Evolutionary conservation across 2,329 filamentous ascomycete genomes (phyloP), one percentile per base, ranked within the genome.

Genomic region (Alternaria atra): DNA sequence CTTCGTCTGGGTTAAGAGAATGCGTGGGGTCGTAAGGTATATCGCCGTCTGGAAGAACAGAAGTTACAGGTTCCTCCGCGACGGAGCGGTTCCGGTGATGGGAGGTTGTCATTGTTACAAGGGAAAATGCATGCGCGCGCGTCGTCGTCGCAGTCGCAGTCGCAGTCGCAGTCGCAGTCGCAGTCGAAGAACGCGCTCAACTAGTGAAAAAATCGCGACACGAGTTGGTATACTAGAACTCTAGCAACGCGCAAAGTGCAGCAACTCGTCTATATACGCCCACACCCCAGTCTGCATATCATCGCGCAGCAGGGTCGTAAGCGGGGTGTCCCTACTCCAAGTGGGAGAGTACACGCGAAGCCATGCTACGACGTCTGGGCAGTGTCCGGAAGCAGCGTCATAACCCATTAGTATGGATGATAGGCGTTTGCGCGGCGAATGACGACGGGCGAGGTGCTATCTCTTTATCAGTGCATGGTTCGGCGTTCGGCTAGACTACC

Each of bases 1-100:
- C 86, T 66, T 90, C 87, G 70, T 90, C 88, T 5, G 81, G 78
- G 40, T 76, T 78, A 70, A 84, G 81, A 29, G 81, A 80, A 53
- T 81, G 77, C 40, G 79, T 75, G 1, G 79, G 68, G 60, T 81
- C 78, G 64, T 83, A 80, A 1, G 82, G 84, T 17, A 85, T 72
- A 55, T 86, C 84, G 60, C 83, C 82, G 35, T 74, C 77, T 8
- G 79, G 76, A 2, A 87, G 75, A 9, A 86, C 78, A 1, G 84
- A 85, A 0, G 85, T 86, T 27, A 87, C 85, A 7, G 81, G 83
- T 66, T 84, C 83, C 39, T 84, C 77, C 8, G 78, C 80, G 25
- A 85, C 80, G 32, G 65, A 66, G n/a, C 52, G 65, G 48, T 60
- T 64, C 12, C 52, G 62, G 29, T 56, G 64, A 15, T 50, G 52